These are phyloP conservation scores for Tolypocladium ophioglossoides DNA, from an alignment of 2,329 filamentous ascomycete genomes.

Conservation along the genomic window DNA sequence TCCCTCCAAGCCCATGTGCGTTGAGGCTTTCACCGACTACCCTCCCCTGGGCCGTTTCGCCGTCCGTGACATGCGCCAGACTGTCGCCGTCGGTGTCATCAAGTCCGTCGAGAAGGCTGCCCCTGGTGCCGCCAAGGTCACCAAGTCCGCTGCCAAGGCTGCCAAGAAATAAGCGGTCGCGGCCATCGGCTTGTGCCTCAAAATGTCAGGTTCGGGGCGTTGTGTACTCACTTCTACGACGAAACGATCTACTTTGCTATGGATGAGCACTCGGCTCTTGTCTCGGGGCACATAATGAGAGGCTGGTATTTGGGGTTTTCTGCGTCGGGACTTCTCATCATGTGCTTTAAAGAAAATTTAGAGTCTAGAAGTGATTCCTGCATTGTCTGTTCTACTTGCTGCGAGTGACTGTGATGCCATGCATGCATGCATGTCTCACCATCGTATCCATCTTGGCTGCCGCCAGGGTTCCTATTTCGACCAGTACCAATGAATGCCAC, in stretches of 20 bases:
- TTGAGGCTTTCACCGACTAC: conserved; percentile 99
- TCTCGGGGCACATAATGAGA: conserved; percentile 32
- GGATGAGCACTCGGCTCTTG: conserved; percentile 32
- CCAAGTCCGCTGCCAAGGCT: conserved; percentile 64
- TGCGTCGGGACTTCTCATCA: conserved; percentile 29
- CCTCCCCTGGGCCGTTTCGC: conserved; percentile 99
- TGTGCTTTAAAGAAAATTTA: conserved; percentile 37
- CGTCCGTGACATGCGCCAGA: conserved; percentile 96
- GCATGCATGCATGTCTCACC: background rate
- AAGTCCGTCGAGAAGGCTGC: conserved; percentile 67
- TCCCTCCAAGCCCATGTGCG: conserved; percentile 99
- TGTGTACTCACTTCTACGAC: conserved; percentile 34
- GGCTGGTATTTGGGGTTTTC: conserved; percentile 26
- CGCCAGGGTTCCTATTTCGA: too few species aligned
- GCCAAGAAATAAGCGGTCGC: conserved; percentile 55
- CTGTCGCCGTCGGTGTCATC: conserved; percentile 90
- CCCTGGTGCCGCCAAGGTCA: conserved; percentile 51
- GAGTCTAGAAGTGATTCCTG: conserved; percentile 34
- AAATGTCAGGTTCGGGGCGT: conserved; percentile 12
- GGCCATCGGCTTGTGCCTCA: conserved; percentile 12
- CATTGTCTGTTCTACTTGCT: conserved; percentile 3
- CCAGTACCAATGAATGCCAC: too few species aligned
- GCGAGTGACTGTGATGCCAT: background rate
- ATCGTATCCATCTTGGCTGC: background rate
- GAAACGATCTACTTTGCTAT: conserved; percentile 32